These are phyloP conservation scores for Anisodus tanguticus DNA, from an alignment of 257 asterid genomes.

Conservation along the genomic window DNA sequence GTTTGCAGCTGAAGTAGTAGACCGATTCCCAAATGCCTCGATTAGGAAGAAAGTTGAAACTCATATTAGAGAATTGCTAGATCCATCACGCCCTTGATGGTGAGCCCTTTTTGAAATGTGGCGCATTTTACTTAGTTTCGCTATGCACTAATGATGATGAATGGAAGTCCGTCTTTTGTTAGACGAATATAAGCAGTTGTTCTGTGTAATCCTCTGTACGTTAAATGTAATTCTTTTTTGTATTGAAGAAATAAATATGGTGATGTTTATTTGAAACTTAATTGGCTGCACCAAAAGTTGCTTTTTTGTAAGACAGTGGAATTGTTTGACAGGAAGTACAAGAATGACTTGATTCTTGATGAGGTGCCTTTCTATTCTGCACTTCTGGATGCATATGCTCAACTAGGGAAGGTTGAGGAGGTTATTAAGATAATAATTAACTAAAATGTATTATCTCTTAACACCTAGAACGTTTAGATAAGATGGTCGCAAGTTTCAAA, in stretches of 20 bases:
- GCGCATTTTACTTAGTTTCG: background rate
- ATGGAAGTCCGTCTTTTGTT: background rate
- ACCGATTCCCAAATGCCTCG: conserved; percentile 53
- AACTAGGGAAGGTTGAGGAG: background rate
- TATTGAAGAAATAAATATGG: background rate
- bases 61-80: conserved; percentile 58
- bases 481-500: background rate
- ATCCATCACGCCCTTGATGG: conserved; percentile 49
- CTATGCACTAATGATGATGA: background rate
- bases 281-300: no score
- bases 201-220: background rate
- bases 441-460: no score
- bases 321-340: background rate
- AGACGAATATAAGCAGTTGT: background rate
- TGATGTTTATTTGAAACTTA: background rate
- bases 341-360: background rate
- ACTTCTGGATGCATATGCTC: background rate
- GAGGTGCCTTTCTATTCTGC: background rate
- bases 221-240: background rate
- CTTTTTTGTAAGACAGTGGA: background rate
- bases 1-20: conserved; percentile 86
- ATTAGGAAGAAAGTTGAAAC: conserved; percentile 60
- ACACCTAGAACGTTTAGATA: no score
- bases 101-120: conserved; percentile 28
- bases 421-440: no score